Base-by-base conservation (phyloP, 2,329 filamentous ascomycete genomes). In the Alternaria rosae region DNA sequence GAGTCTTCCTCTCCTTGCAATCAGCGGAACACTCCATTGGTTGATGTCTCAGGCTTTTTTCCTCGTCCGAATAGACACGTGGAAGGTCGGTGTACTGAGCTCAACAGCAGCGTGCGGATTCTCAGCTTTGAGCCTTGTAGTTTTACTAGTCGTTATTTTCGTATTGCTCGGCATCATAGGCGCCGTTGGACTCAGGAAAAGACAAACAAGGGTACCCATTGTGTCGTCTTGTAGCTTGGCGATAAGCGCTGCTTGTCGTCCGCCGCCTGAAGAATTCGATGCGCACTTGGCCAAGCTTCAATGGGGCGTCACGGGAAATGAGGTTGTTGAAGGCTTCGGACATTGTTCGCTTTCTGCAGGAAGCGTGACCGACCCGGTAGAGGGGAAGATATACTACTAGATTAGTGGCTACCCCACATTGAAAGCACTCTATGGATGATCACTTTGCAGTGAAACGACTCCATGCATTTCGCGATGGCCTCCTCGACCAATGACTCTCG, bases 151-250 rank as follows among this genome's bases (percentile, higher is more conserved):
- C n/a, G 38, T 44, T 0, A 35, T 6, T 13, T 42, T 61, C 2
- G 11, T 48, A 13, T 4, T 62, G 25, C 11, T 61, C 4, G 21
- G 54, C 12, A 30, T 88, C n/a, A n/a, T n/a, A n/a, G n/a, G 75
- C 82, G 83, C 42, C 9, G 21, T 51, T 2, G 91, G 91, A 78
- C 92, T 91, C 0, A 89, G 90, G 2, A 89, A 89, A 3, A 90
- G 91, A 12, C 92, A 84, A 7, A 89, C 89, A n/a, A 93, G 84
- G 62, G 93, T 93, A 61, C 91, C 92, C 77, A 92, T 93, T 83
- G 93, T 91, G 26, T 89, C 91, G 65, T 93, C 83, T 80, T 91
- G 89, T 26, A 94, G 71, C 58, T 30, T 70, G 3, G 62, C 65
- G 3, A 75, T 76, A 9, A 65, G 65, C 51, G 72, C 75, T 2